Conservation (phyloP, 1,284 basidiomycete species). For the Ustilago xerochloae region DNA sequence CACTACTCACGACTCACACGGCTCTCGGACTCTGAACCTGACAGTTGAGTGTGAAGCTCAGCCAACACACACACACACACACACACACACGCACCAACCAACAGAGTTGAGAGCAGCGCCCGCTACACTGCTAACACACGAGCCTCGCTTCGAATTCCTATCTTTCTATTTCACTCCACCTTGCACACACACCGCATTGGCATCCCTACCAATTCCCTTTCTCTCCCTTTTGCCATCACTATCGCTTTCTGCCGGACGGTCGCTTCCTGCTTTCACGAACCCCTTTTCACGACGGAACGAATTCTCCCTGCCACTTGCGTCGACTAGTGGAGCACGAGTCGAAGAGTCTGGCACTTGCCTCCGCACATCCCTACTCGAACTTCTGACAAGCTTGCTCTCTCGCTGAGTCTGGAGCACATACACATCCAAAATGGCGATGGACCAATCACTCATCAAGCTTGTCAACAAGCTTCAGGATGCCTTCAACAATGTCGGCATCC, state of each 20-base stretch:
- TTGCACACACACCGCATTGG: not conserved
- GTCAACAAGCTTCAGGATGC: slow-evolving; percentile 89
- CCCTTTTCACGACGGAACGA: slow-evolving; percentile 27
- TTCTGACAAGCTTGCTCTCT: not conserved
- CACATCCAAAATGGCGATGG: slow-evolving; percentile 55
- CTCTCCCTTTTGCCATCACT: not conserved
- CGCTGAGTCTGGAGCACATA: slow-evolving; percentile 5
- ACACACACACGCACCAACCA: not conserved
- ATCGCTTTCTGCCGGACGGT: not conserved
- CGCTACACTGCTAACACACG: too few relatives aligned
- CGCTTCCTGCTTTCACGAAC: slow-evolving; percentile 17
- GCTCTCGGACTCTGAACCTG: slow-evolving; percentile 7
- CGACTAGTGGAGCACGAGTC: not conserved
- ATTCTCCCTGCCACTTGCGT: not conserved
- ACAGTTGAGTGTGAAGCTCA: slow-evolving; percentile 8
- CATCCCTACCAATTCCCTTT: not conserved
- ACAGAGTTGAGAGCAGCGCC: too few relatives aligned
- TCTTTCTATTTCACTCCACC: slow-evolving; percentile 6
- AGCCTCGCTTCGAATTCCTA: not conserved
- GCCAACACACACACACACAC: slow-evolving; percentile 6
- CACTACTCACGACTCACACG: not conserved
- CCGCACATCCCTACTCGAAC: not conserved
- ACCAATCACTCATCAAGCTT: slow-evolving; percentile 85
- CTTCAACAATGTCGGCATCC: slow-evolving; percentile 69
- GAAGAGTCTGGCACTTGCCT: not conserved